A percentile compares a stretch with the other conserved stretches of the same genome.
phyloP scores from a whole-genome alignment of 2,329 filamentous ascomycete species.

The Alternaria rosae region DNA sequence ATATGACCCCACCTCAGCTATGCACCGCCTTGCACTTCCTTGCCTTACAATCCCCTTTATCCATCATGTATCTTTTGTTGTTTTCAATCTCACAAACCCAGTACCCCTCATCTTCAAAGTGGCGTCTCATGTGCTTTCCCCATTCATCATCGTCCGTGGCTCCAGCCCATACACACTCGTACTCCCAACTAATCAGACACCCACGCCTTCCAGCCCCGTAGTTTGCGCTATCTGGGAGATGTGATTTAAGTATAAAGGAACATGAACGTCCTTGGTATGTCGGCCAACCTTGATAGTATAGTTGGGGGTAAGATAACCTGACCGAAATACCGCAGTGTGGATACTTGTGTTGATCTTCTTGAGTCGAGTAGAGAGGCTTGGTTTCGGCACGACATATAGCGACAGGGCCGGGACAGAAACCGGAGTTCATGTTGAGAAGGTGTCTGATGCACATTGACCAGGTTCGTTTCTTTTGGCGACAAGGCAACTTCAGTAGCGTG shows the following conservation, averaged over 20 bases:
- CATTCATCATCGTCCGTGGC: neutral
- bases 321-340: neutral
- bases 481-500: neutral
- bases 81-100: neutral
- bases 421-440: neutral
- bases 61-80: rapidly evolving
- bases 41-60: rapidly evolving
- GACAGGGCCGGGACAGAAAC: neutral
- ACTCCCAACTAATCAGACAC: neutral
- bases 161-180: neutral
- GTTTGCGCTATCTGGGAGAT: rapidly evolving
- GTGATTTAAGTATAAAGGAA: neutral
- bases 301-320: rapidly evolving
- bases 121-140: neutral
- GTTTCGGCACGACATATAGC: rapidly evolving
- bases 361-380: rapidly evolving
- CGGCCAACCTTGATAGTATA: rapidly evolving
- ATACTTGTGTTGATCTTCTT: neutral
- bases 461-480: neutral
- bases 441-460: neutral
- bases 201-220: neutral
- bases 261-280: neutral
- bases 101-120: neutral
- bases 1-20: neutral
- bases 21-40: neutral